Evolutionary conservation across 2,329 filamentous ascomycete genomes (phyloP).

Genomic region (Aspergillus ochraceus): DNA sequence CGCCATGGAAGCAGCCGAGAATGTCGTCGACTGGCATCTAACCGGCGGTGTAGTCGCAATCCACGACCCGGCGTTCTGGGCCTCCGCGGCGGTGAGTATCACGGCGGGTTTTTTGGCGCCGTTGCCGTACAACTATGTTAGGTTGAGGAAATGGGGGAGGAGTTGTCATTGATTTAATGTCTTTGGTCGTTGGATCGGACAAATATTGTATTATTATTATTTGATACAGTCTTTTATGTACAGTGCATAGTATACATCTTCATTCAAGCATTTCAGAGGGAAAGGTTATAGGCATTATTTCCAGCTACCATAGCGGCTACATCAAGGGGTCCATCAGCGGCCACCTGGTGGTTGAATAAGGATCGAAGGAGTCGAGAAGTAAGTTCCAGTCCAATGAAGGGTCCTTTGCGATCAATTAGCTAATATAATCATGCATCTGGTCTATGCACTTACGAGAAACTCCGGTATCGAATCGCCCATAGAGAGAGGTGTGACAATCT

Average conservation of each 20-base stretch:
- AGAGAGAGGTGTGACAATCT: neutral
- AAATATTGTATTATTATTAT: neutral
- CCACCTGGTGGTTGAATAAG: neutral
- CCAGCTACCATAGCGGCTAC: neutral
- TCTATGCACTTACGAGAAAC: neutral
- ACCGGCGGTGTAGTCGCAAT: conserved; percentile 54
- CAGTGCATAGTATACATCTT: neutral
- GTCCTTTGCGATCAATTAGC: neutral
- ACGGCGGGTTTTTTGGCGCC: conserved; percentile 44
- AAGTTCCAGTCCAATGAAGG: neutral
- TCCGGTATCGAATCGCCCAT: neutral
- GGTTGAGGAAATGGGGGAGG: conserved; percentile 52
- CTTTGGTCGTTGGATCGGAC: neutral
- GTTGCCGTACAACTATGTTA: conserved; percentile 55
- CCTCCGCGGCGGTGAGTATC: conserved; percentile 43
- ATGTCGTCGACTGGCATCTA: conserved; percentile 56
- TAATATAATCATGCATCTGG: neutral
- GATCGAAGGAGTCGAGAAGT: neutral
- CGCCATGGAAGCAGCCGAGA: conserved; percentile 59
- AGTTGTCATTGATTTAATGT: conserved; percentile 20
- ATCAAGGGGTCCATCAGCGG: neutral
- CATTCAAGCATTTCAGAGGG: neutral
- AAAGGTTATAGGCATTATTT: neutral
- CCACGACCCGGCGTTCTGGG: conserved; percentile 53
- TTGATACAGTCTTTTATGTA: neutral